A percentile compares a stretch with the other conserved stretches of the same genome.
These are phyloP conservation scores for Penicillium silybi DNA, from an alignment of 495 filamentous ascomycete species.

Conservation along the genomic window DNA sequence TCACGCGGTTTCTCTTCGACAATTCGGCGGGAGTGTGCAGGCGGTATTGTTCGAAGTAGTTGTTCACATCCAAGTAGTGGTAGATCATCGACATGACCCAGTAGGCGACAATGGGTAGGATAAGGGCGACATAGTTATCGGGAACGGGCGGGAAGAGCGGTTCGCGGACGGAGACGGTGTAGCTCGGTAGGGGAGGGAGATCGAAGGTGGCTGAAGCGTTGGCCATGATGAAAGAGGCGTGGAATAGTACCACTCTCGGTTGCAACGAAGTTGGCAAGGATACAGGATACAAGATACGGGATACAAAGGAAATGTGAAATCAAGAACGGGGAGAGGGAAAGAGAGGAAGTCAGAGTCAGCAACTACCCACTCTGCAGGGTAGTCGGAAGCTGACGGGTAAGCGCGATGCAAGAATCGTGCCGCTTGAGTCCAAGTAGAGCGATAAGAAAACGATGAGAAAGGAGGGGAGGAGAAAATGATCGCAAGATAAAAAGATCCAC, in stretches of 20 bases:
- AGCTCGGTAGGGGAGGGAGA: slow-evolving; percentile 76
- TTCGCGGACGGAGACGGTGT: slow-evolving; percentile 60
- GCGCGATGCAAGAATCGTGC: slow-evolving; percentile 4
- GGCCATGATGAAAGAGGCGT: slow-evolving; percentile 27
- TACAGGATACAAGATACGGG: too few species aligned
- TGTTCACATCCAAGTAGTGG: slow-evolving; percentile 75
- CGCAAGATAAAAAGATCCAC: slow-evolving; percentile 12
- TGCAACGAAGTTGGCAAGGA: neutral
- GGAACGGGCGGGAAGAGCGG: slow-evolving; percentile 73
- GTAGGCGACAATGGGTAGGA: slow-evolving; percentile 80
- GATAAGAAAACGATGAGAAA: slow-evolving; percentile 11
- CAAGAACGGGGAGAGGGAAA: neutral
- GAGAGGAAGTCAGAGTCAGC: slow-evolving; percentile 4
- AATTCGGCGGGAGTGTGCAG: slow-evolving; percentile 91
- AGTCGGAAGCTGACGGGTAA: slow-evolving; percentile 16
- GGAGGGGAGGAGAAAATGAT: slow-evolving; percentile 1
- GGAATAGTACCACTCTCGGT: neutral
- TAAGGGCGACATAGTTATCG: slow-evolving; percentile 70
- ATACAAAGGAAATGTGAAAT: slow-evolving; percentile 1
- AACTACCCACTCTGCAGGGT: slow-evolving; percentile 7
- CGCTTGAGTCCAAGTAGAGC: neutral
- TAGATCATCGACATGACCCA: slow-evolving; percentile 86
- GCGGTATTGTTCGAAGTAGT: slow-evolving; percentile 81
- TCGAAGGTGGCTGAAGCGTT: slow-evolving; percentile 42
- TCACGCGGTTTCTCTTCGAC: slow-evolving; percentile 78